phyloP scores from a whole-genome alignment of 805 yeast species.

The Ogataea glucozyma region DNA sequence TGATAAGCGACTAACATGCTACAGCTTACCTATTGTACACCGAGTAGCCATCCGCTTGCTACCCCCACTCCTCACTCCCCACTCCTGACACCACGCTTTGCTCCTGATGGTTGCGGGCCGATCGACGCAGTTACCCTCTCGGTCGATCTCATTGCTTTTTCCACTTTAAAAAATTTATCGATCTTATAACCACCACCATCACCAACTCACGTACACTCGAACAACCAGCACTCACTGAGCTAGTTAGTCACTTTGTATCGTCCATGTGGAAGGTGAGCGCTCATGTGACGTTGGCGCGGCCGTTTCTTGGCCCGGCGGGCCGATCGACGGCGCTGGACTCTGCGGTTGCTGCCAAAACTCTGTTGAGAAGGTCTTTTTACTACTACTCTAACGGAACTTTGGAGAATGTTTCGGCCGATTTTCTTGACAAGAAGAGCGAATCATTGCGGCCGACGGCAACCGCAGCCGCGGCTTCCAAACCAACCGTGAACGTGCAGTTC shows the following conservation, averaged over 20 bases:
- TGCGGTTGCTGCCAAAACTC: not conserved
- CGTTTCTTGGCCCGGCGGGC: constrained; percentile 3
- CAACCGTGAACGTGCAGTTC: constrained; percentile 23
- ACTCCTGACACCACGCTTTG: too few relatives aligned
- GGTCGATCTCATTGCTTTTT: too few relatives aligned
- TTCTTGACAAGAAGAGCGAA: not conserved
- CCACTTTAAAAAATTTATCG: not conserved
- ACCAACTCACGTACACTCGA: not conserved
- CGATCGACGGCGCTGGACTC: constrained; percentile 1
- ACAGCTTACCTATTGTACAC: too few relatives aligned
- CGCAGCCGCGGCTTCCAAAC: not conserved
- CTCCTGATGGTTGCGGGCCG: not conserved
- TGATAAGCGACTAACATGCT: too few relatives aligned
- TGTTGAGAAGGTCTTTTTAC: constrained; percentile 18
- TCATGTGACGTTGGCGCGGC: constrained; percentile 7
- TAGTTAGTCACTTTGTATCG: too few relatives aligned
- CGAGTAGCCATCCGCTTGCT: too few relatives aligned
- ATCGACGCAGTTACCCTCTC: constrained; percentile 1
- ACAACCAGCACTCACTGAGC: too few relatives aligned
- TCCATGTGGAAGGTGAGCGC: constrained; percentile 13
- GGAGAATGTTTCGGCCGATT: constrained; percentile 12
- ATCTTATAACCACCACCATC: too few relatives aligned
- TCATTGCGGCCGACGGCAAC: not conserved
- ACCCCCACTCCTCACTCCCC: too few relatives aligned
- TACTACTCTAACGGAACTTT: constrained; percentile 28